A percentile compares a stretch with the other conserved stretches of the same genome.
These are phyloP conservation scores for Cyclospora cayetanensis DNA, from an alignment of 169 alveolate genomes.

Conservation along the genomic window DNA sequence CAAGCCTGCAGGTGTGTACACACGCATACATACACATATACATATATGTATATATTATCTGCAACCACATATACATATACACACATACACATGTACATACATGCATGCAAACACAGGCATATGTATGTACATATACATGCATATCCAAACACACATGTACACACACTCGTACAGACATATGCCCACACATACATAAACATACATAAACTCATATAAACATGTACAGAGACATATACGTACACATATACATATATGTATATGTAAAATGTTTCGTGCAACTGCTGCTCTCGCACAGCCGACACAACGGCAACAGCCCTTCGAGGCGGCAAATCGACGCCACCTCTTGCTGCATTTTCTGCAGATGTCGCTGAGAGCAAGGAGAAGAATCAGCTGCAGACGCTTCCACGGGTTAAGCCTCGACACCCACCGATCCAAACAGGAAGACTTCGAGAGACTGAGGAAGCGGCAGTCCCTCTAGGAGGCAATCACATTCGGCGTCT, in stretches of 20 bases:
- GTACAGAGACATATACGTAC: neutral
- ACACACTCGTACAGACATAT: neutral
- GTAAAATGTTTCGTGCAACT: no score
- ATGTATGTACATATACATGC: neutral
- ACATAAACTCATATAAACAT: neutral
- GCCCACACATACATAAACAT: neutral
- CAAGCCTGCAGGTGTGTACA: neutral
- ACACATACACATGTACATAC: neutral
- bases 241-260: neutral
- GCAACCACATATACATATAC: neutral
- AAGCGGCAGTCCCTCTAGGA: constrained; percentile 24
- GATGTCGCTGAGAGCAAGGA: no score
- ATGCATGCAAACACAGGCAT: neutral
- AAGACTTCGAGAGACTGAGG: neutral
- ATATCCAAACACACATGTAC: neutral
- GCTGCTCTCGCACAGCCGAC: no score
- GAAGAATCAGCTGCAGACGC: no score
- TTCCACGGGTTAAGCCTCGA: neutral
- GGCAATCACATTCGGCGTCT: neutral
- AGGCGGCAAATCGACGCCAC: no score
- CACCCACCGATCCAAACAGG: constrained; percentile 12
- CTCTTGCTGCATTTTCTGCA: no score
- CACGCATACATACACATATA: constrained; percentile 2
- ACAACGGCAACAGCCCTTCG: no score
- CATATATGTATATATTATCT: neutral